phyloP scores from a whole-genome alignment of 371 early-diverging fungal genomes.

The Mortierella sp. region DNA sequence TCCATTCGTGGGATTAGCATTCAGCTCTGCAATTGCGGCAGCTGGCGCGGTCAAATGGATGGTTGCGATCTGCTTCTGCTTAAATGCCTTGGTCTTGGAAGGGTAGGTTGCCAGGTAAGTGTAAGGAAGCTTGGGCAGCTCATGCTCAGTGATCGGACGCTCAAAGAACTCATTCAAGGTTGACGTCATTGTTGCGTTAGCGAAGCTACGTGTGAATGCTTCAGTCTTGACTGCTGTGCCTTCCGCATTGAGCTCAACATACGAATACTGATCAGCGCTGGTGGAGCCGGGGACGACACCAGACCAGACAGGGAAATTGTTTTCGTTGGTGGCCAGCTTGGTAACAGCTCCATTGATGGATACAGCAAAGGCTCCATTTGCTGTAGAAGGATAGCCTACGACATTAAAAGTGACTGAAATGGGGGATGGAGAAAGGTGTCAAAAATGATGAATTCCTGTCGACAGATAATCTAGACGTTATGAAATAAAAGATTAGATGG shows the following conservation, averaged over 20 bases:
- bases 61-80: conserved; percentile 60
- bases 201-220: conserved; percentile 24
- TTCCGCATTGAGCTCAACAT: conserved; percentile 21
- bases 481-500: not conserved
- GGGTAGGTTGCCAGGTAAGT: conserved; percentile 55
- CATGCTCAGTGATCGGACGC: conserved; percentile 59
- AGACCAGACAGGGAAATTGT: conserved; percentile 26
- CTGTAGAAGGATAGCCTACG: conserved; percentile 20
- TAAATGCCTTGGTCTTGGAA: conserved; percentile 48
- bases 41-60: conserved; percentile 58
- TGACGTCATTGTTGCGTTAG: conserved; percentile 2
- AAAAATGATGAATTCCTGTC: not conserved
- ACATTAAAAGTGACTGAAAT: conserved; percentile 40
- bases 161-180: conserved; percentile 71
- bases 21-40: conserved; percentile 45
- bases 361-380: conserved; percentile 20
- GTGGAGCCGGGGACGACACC: conserved; percentile 20
- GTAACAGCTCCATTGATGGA: conserved; percentile 14
- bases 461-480: not conserved
- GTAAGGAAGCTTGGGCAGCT: conserved; percentile 63
- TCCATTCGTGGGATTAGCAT: conserved; percentile 36
- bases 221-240: conserved; percentile 25
- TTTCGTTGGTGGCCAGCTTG: conserved; percentile 12
- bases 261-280: conserved; percentile 14
- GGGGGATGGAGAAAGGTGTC: not conserved